Percentiles rank a stretch among this genome's conserved stretches.
Conservation (phyloP, 2,329 filamentous ascomycete genomes). For the Volutella citrinella region DNA sequence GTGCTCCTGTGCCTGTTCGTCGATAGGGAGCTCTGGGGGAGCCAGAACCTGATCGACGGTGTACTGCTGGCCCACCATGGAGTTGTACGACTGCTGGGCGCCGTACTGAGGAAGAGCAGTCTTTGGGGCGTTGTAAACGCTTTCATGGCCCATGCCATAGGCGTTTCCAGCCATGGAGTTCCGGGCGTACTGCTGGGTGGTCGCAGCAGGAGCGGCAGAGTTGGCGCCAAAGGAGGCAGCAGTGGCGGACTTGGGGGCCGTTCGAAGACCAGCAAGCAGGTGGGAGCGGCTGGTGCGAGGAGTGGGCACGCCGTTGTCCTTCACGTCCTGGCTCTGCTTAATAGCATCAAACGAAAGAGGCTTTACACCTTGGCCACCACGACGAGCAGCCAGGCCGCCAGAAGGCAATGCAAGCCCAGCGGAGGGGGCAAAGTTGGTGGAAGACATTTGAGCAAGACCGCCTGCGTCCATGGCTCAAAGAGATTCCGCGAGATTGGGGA, state of each 20-base stretch:
- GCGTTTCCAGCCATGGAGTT: constrained; percentile 43
- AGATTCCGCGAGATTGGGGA: constrained; percentile 12
- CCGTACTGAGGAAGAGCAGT: constrained; percentile 53
- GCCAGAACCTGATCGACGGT: constrained; percentile 87
- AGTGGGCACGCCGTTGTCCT: constrained; percentile 66
- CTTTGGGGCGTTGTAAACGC: constrained; percentile 50
- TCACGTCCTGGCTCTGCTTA: constrained; percentile 67
- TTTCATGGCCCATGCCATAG: constrained; percentile 43
- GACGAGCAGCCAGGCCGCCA: constrained; percentile 77
- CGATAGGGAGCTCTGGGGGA: constrained; percentile 75
- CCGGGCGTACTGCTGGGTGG: constrained; percentile 41
- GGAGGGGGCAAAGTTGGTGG: constrained; percentile 71
- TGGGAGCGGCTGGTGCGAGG: constrained; percentile 94
- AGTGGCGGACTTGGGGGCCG: constrained; percentile 83
- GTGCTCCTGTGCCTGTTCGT: constrained; percentile 64
- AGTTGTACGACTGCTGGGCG: constrained; percentile 30
- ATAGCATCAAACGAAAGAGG: constrained; percentile 75
- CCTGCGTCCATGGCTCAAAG: constrained; percentile 79
- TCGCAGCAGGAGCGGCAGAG: constrained; percentile 46
- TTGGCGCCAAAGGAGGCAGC: constrained; percentile 69
- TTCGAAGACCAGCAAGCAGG: constrained; percentile 87
- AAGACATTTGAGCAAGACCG: constrained; percentile 99
- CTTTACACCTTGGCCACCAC: constrained; percentile 86
- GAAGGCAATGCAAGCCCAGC: constrained; percentile 72
- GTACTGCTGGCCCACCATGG: constrained; percentile 49